Evolutionary conservation across 2,329 filamentous ascomycete species (phyloP).

Genomic region (Orbilia brochopaga): DNA sequence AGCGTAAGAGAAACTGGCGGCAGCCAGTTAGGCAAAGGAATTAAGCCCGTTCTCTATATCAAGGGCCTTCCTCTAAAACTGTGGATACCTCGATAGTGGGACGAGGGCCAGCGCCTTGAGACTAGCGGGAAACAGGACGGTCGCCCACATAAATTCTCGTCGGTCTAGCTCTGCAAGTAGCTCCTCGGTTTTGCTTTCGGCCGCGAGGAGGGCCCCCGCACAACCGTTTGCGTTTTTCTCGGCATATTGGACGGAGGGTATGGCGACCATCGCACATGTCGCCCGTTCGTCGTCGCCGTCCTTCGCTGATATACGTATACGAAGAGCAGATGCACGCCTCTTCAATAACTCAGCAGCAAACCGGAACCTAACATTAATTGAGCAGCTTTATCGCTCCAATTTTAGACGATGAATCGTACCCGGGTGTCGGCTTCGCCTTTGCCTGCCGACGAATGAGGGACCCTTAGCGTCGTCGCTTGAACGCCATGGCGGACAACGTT

Average conservation of each 20-base stretch:
- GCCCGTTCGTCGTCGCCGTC: not conserved
- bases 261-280: not conserved
- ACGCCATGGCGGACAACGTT: slow-evolving; percentile 11
- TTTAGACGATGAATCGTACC: not conserved
- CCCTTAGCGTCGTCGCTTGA: slow-evolving; percentile 7
- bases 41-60: slow-evolving; percentile 34
- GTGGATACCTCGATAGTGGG: slow-evolving; percentile 37
- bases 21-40: slow-evolving; percentile 30
- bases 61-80: slow-evolving; percentile 38
- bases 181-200: slow-evolving; percentile 18
- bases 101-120: not conserved
- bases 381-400: not conserved
- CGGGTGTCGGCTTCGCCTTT: slow-evolving; percentile 4
- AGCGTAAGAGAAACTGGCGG: slow-evolving; percentile 30
- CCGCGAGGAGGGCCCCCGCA: slow-evolving; percentile 33
- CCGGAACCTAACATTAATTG: not conserved
- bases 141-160: slow-evolving; percentile 14
- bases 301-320: not conserved
- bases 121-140: not conserved
- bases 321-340: not conserved
- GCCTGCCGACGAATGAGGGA: not conserved
- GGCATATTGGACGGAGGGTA: not conserved
- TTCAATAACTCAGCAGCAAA: not conserved
- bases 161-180: slow-evolving; percentile 10
- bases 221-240: slow-evolving; percentile 20